Evolutionary conservation across 2,329 filamentous ascomycete genomes (phyloP).

Genomic region (Juglanconis sp.): DNA sequence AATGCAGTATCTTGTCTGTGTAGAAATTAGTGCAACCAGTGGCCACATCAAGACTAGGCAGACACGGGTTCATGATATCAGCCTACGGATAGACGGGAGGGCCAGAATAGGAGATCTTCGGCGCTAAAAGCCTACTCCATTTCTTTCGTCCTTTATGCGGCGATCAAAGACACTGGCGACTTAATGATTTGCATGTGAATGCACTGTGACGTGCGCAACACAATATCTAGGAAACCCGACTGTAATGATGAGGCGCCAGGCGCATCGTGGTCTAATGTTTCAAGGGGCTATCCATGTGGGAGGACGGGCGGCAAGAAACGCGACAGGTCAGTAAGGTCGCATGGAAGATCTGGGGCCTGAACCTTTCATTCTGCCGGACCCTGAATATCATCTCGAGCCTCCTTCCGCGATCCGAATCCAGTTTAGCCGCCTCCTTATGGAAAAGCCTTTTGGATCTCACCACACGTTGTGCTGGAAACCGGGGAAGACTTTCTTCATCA

Average conservation of each 20-base stretch:
- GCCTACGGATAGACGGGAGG: too few species aligned
- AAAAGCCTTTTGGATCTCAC: not conserved
- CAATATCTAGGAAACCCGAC: not conserved
- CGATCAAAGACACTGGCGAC: too few species aligned
- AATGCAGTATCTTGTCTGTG: too few species aligned
- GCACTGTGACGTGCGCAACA: too few species aligned
- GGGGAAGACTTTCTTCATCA: not conserved
- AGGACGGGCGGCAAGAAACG: not conserved
- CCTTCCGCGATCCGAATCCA: constrained; percentile 10
- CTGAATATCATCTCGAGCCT: not conserved
- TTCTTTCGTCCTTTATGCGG: too few species aligned
- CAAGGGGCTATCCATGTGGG: not conserved
- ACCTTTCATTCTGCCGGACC: not conserved
- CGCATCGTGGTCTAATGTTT: not conserved
- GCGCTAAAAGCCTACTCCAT: too few species aligned
- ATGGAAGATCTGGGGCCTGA: not conserved
- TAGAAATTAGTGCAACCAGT: too few species aligned
- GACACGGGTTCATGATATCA: too few species aligned
- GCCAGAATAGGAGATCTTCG: too few species aligned
- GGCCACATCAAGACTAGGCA: too few species aligned
- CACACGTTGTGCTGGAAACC: not conserved
- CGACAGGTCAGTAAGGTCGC: not conserved
- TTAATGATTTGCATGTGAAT: too few species aligned
- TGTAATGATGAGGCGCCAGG: not conserved
- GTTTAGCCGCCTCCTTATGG: not conserved